A percentile compares a stretch with the other conserved stretches of the same genome.
Evolutionary conservation across 2,329 filamentous ascomycete species (phyloP).

Genomic region (Trichoderma atroviride): DNA sequence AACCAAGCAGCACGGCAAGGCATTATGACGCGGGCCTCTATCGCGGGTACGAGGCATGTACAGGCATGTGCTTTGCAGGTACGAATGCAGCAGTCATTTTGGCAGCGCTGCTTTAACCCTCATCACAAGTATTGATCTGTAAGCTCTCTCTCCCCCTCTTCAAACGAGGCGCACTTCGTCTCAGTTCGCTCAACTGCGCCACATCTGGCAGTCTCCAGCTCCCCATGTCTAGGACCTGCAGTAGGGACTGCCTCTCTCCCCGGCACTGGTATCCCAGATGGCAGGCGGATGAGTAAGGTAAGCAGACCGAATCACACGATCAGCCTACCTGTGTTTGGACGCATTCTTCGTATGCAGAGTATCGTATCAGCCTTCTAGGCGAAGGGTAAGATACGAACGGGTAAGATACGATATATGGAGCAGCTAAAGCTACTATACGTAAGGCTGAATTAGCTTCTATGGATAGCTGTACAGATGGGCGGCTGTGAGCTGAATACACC

Average conservation of each 20-base stretch:
- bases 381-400: background rate
- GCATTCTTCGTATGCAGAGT: background rate
- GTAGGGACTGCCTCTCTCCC: background rate
- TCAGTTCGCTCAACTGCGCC: slow-evolving; percentile 19
- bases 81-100: background rate
- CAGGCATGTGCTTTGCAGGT: background rate
- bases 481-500: background rate
- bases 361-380: background rate
- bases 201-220: slow-evolving; percentile 21
- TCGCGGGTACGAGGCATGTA: background rate
- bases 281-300: slow-evolving; percentile 17
- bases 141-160: background rate
- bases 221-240: background rate
- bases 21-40: background rate
- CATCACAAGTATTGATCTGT: background rate
- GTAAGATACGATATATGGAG: background rate
- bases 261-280: slow-evolving; percentile 3
- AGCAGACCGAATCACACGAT: slow-evolving; percentile 1
- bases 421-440: slow-evolving; percentile 2
- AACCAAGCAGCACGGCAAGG: background rate
- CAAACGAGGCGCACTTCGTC: slow-evolving; percentile 23
- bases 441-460: slow-evolving; percentile 7
- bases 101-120: background rate
- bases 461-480: background rate
- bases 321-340: background rate